Percentiles rank a stretch among this genome's conserved stretches.
These are phyloP conservation scores for Discostella pseudostelligera DNA, from an alignment of 108 stramenopile genomes.

Conservation along the genomic window DNA sequence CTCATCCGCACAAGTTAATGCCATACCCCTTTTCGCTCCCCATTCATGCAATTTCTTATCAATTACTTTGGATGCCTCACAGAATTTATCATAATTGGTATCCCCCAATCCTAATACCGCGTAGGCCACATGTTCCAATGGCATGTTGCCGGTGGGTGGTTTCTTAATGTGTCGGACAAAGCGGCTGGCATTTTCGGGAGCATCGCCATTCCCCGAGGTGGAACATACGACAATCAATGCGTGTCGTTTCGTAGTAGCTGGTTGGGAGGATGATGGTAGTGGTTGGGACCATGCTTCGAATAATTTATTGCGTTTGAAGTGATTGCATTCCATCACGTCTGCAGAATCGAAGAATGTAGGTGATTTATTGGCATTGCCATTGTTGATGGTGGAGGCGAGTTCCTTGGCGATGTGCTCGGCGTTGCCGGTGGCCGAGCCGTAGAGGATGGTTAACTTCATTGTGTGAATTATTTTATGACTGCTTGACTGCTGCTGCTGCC, in stretches of 20 bases:
- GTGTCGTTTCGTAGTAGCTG: constrained; percentile 12
- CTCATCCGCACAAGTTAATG: constrained; percentile 86
- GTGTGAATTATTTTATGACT: too few relatives aligned
- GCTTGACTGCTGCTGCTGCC: too few relatives aligned
- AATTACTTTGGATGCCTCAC: constrained; percentile 64
- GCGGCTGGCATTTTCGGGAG: constrained; percentile 83
- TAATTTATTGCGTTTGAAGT: constrained; percentile 57
- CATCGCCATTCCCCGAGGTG: constrained; percentile 93
- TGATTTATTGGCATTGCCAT: constrained; percentile 9
- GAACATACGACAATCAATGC: constrained; percentile 70
- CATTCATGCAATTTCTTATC: constrained; percentile 65
- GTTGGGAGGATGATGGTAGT: constrained; percentile 14
- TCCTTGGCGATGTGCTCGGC: constrained; percentile 82
- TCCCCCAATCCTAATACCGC: constrained; percentile 87
- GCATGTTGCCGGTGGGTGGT: constrained; percentile 35
- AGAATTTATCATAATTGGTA: constrained; percentile 89
- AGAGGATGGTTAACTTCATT: constrained; percentile 54
- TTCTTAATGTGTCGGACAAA: constrained; percentile 76
- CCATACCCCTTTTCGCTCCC: constrained; percentile 61
- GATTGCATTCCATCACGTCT: constrained; percentile 55
- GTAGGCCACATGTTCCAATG: constrained; percentile 59
- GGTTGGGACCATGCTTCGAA: constrained; percentile 28
- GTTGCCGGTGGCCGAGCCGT: constrained; percentile 88
- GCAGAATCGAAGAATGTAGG: constrained; percentile 35
- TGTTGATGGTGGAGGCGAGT: constrained; percentile 42